phyloP scores from a whole-genome alignment of 2,329 filamentous ascomycete genomes.

The Colletotrichum australisinense region DNA sequence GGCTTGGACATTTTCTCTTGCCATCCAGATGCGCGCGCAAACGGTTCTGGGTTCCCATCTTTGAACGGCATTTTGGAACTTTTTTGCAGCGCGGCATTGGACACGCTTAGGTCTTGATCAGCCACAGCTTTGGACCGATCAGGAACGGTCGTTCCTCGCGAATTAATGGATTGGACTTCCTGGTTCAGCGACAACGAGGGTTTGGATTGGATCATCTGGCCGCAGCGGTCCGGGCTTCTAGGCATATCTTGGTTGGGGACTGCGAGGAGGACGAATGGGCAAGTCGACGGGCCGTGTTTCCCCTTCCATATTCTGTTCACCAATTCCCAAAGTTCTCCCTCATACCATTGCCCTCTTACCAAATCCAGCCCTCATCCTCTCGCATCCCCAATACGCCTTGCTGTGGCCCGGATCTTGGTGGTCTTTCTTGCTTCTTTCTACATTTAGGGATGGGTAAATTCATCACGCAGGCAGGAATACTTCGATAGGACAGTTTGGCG shows the following conservation, averaged over 20 bases:
- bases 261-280: conserved; percentile 11
- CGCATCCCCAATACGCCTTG: conserved; percentile 35
- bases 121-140: conserved; percentile 24
- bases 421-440: conserved; percentile 41
- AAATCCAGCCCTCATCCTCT: conserved; percentile 30
- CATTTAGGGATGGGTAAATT: conserved; percentile 47
- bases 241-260: conserved; percentile 1
- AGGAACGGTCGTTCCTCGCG: conserved; percentile 21
- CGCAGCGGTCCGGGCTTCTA: conserved; percentile 21
- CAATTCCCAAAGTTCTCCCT: conserved; percentile 24
- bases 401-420: conserved; percentile 34
- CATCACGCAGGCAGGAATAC: conserved; percentile 50
- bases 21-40: conserved; percentile 31
- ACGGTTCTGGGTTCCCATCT: conserved; percentile 27
- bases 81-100: conserved; percentile 36
- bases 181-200: conserved; percentile 28
- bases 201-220: conserved; percentile 32
- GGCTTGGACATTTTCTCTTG: conserved; percentile 33
- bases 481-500: conserved; percentile 63
- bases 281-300: conserved; percentile 31
- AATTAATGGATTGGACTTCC: conserved; percentile 27
- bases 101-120: conserved; percentile 32
- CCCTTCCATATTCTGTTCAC: conserved; percentile 22
- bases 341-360: not conserved
- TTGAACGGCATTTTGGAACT: conserved; percentile 32